Evolutionary conservation across 805 yeast genomes (phyloP).

Genomic region (Ogataea minuta): DNA sequence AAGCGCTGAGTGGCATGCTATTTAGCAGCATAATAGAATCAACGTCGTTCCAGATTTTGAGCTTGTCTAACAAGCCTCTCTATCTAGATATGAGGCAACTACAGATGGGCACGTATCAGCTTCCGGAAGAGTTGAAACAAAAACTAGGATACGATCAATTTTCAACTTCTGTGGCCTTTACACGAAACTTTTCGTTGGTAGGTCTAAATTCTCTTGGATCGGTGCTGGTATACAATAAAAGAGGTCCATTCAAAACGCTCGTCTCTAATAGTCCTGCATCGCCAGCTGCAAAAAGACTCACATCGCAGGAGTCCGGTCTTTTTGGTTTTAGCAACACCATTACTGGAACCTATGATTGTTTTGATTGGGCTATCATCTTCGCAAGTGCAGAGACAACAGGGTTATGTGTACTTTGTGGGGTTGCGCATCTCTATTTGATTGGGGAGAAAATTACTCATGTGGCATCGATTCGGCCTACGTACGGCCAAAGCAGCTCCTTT

Average conservation of each 20-base stretch:
- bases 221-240: slow-evolving; percentile 37
- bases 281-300: slow-evolving; percentile 7
- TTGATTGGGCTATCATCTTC: slow-evolving; percentile 32
- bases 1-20: slow-evolving; percentile 31
- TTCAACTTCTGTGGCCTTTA: slow-evolving; percentile 36
- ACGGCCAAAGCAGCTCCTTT: slow-evolving; percentile 19
- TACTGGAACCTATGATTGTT: slow-evolving; percentile 17
- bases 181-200: slow-evolving; percentile 31
- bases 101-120: slow-evolving; percentile 5
- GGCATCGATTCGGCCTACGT: slow-evolving; percentile 17
- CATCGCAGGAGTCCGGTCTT: slow-evolving; percentile 25
- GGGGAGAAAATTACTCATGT: slow-evolving; percentile 7
- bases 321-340: slow-evolving; percentile 30
- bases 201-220: slow-evolving; percentile 39
- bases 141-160: slow-evolving; percentile 40
- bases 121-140: slow-evolving; percentile 22
- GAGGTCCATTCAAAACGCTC: slow-evolving; percentile 1
- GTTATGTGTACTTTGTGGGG: slow-evolving; percentile 40
- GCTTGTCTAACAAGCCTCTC: neutral
- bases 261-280: neutral
- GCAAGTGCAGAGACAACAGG: slow-evolving; percentile 30
- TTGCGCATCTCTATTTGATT: slow-evolving; percentile 31
- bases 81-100: slow-evolving; percentile 11
- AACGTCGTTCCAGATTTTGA: neutral
- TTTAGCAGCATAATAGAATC: slow-evolving; percentile 3